A percentile compares a stretch with the other conserved stretches of the same genome.
Conservation (phyloP, 495 filamentous ascomycete species). For the Cetradonia linearis region DNA sequence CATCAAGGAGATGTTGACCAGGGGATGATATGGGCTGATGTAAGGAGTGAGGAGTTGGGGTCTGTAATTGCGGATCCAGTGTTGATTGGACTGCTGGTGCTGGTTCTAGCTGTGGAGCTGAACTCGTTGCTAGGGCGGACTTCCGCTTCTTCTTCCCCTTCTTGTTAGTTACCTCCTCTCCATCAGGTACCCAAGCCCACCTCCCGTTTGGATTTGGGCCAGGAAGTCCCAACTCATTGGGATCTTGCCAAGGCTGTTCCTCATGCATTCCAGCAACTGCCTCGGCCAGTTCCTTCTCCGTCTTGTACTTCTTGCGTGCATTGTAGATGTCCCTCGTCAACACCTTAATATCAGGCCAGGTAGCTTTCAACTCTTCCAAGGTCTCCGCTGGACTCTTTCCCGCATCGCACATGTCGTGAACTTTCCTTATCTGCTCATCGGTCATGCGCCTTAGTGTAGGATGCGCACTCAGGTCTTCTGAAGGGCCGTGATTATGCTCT, state of each 20-base stretch:
- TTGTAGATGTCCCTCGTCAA: conserved; percentile 28
- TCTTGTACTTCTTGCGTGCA: conserved; percentile 27
- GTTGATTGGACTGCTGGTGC: conserved; percentile 2
- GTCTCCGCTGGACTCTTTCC: conserved; percentile 26
- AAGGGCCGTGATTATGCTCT: conserved; percentile 25
- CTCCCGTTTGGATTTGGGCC: conserved; percentile 21
- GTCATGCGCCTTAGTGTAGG: conserved; percentile 25
- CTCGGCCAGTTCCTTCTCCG: conserved; percentile 18
- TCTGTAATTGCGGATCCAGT: conserved; percentile 23
- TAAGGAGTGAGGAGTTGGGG: not conserved
- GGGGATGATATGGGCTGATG: not conserved
- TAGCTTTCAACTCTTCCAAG: conserved; percentile 19
- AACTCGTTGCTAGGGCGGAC: not conserved
- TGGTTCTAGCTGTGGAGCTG: not conserved
- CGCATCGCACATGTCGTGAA: conserved; percentile 26
- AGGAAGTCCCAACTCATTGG: conserved; percentile 23
- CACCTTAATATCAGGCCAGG: conserved; percentile 26
- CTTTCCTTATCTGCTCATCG: conserved; percentile 19
- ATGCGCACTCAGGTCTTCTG: conserved; percentile 24
- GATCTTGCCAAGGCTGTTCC: conserved; percentile 20
- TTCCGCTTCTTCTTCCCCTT: conserved; percentile 16
- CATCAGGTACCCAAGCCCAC: conserved; percentile 26
- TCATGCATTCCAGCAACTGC: conserved; percentile 3
- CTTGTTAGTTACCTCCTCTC: conserved; percentile 23
- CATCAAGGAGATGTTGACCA: conserved; percentile 13